Evolutionary conservation across 495 filamentous ascomycete genomes (phyloP).

Genomic region (Podospora bellae-mahoneyi): DNA sequence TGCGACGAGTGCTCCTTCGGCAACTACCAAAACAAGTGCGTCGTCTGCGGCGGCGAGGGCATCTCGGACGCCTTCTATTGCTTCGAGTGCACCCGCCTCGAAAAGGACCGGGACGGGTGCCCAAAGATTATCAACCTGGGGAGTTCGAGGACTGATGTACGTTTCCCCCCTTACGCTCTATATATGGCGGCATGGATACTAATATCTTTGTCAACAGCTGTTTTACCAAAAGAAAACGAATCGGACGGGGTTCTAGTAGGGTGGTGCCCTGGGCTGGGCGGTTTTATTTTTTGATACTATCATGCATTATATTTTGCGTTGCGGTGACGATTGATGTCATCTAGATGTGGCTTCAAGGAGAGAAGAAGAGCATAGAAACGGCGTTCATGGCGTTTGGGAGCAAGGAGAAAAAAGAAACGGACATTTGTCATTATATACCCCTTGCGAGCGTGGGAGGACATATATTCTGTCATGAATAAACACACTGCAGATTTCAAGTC

Average conservation of each 20-base stretch:
- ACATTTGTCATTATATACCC: neutral
- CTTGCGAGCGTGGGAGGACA: neutral
- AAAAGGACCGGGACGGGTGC: constrained; percentile 97
- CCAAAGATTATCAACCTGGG: constrained; percentile 99
- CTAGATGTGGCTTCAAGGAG: neutral
- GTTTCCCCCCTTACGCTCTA: constrained; percentile 24
- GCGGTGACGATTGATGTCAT: neutral
- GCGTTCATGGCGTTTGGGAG: constrained; percentile 4
- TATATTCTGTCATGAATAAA: neutral
- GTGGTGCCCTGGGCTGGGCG: constrained; percentile 43
- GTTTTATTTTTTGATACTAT: neutral
- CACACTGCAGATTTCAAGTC: neutral
- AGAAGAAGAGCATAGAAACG: constrained; percentile 1
- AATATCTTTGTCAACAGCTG: constrained; percentile 32
- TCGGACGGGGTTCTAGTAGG: constrained; percentile 43
- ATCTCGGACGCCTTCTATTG: constrained; percentile 99
- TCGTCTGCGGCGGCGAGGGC: constrained; percentile 96
- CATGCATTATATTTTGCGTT: neutral
- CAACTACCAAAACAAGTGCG: constrained; percentile 99
- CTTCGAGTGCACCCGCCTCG: constrained; percentile 95
- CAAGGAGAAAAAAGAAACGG: neutral
- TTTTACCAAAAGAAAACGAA: constrained; percentile 56
- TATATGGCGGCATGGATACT: constrained; percentile 20
- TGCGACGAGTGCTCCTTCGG: constrained; percentile 99
- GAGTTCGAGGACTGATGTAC: constrained; percentile 89